Base-by-base conservation (phyloP, 2,329 filamentous ascomycete genomes). In the Sordariomycetes sp. region DNA sequence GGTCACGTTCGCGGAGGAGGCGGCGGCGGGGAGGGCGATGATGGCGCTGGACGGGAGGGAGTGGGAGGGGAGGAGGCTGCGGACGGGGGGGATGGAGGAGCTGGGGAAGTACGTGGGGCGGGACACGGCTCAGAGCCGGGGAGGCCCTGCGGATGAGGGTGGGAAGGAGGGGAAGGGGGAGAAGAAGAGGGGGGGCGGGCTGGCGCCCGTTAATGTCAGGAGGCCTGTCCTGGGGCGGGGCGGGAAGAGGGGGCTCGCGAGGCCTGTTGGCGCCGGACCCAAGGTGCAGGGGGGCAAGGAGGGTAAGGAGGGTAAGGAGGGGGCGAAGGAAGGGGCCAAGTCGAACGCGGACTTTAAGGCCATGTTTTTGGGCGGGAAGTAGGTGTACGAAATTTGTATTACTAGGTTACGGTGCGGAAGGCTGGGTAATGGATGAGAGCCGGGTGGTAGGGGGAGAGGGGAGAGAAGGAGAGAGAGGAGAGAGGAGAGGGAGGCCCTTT, bases 1-100 rank as follows among this genome's bases (percentile, higher is more conserved):
- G 58, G 79, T 97, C 43, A 94, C 97, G 67, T 97, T 89, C 65
- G 75, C 75, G 2, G 83, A 89, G 55, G 78, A 86, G 2, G 77
- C 83, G 2, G 80, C 85, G 40, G 88, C 88, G 0, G 92, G 92
- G 28, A 88, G 82, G 66, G 88, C 88, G 1, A 76, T 82, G n/a
- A 67, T 88, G 8, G 76, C 75, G 28, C 72, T 88, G 2, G 76
- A 83, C 51, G 80, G 80, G 6, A 66, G 76, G 56, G 77, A 82
- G 55, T 78, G 87, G 52, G 78, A 75, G 53, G 79, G 77, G 3
- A 72, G 74, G 40, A 79, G 73, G 59, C 71, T 88, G 25, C 77
- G 76, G 56, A 69, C 70, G n/a, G 72, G 76, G 61, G 69, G 70
- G 11, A 70, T 76, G 24, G 72, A 73, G 61, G 67, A 70, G 22